Percentiles rank a stretch among this genome's conserved stretches.
phyloP scores from a whole-genome alignment of 257 asterid species.

The Ilex asprella region DNA sequence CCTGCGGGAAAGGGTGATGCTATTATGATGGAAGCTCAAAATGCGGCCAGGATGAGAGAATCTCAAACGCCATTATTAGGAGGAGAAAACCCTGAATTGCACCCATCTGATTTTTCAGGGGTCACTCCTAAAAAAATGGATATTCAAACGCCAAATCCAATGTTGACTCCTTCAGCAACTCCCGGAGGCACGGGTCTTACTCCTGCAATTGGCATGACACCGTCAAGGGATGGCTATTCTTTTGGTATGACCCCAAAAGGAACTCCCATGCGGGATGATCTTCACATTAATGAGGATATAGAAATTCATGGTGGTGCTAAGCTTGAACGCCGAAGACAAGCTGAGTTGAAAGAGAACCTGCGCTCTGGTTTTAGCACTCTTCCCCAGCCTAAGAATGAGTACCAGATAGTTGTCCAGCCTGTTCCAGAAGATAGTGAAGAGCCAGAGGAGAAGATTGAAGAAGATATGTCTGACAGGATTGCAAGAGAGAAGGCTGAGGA shows the following conservation, averaged over 20 bases:
- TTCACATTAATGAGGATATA: slow-evolving; percentile 73
- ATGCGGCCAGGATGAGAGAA: slow-evolving; percentile 71
- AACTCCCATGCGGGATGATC: slow-evolving; percentile 91
- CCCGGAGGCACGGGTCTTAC: slow-evolving; percentile 96
- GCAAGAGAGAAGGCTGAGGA: slow-evolving; percentile 95
- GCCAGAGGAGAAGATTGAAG: slow-evolving; percentile 92
- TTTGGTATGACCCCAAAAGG: slow-evolving; percentile 78
- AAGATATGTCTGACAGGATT: slow-evolving; percentile 95
- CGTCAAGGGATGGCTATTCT: slow-evolving; percentile 52
- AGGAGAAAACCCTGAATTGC: slow-evolving; percentile 87
- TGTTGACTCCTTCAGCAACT: slow-evolving; percentile 86
- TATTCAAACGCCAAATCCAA: slow-evolving; percentile 88
- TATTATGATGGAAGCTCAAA: slow-evolving; percentile 97
- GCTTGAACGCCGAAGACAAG: slow-evolving; percentile 27
- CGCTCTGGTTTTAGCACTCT: slow-evolving; percentile 58
- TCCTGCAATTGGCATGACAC: slow-evolving; percentile 69
- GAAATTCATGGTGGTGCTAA: slow-evolving; percentile 52
- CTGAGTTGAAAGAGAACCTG: slow-evolving; percentile 54
- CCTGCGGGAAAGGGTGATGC: slow-evolving; percentile 94
- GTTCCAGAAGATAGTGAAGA: slow-evolving; percentile 78
- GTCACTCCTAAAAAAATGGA: slow-evolving; percentile 94
- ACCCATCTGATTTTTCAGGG: slow-evolving; percentile 98
- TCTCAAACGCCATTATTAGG: slow-evolving; percentile 98
- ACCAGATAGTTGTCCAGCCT: slow-evolving; percentile 72
- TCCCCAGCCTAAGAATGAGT: slow-evolving; percentile 94